Evolutionary conservation across 2,329 filamentous ascomycete species (phyloP).

Genomic region (Xylariales sp.): DNA sequence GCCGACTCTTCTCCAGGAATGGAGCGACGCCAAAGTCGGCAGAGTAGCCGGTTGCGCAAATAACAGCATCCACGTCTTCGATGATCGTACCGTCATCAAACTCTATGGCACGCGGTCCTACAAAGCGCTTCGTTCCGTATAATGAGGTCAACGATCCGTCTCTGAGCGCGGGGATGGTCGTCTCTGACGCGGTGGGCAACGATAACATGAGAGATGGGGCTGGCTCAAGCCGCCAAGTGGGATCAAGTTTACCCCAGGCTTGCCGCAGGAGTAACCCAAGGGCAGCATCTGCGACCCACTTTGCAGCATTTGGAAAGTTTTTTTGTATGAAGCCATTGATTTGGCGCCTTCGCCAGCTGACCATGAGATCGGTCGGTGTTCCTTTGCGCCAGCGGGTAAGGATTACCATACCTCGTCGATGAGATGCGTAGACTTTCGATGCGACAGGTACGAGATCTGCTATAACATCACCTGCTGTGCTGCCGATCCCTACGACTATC

Average conservation of each 20-base stretch:
- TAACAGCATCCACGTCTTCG: slow-evolving; percentile 28
- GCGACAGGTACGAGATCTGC: slow-evolving; percentile 29
- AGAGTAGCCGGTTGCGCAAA: slow-evolving; percentile 31
- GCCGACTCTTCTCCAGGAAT: slow-evolving; percentile 15
- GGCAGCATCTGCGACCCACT: slow-evolving; percentile 14
- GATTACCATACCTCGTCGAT: slow-evolving; percentile 32
- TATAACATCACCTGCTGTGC: slow-evolving; percentile 32
- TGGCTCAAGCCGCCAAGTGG: slow-evolving; percentile 25
- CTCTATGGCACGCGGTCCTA: slow-evolving; percentile 18
- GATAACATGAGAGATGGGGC: slow-evolving; percentile 21
- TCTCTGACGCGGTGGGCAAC: slow-evolving; percentile 22
- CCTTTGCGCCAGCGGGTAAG: slow-evolving; percentile 29
- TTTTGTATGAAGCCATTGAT: slow-evolving; percentile 25
- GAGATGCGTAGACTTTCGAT: slow-evolving; percentile 36
- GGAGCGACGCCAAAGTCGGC: slow-evolving; percentile 29
- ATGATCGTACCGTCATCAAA: slow-evolving; percentile 23
- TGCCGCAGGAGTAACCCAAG: slow-evolving; percentile 13
- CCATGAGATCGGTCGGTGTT: slow-evolving; percentile 27
- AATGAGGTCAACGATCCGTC: slow-evolving; percentile 22
- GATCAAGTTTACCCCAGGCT: slow-evolving; percentile 21
- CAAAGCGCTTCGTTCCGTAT: slow-evolving; percentile 21
- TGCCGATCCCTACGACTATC: slow-evolving; percentile 38
- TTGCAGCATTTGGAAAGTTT: slow-evolving; percentile 14
- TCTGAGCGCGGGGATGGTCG: slow-evolving; percentile 21
- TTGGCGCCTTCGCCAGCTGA: slow-evolving; percentile 28